phyloP scores from a whole-genome alignment of 73 alveolate species.

The Durusdinium trenchii region DNA sequence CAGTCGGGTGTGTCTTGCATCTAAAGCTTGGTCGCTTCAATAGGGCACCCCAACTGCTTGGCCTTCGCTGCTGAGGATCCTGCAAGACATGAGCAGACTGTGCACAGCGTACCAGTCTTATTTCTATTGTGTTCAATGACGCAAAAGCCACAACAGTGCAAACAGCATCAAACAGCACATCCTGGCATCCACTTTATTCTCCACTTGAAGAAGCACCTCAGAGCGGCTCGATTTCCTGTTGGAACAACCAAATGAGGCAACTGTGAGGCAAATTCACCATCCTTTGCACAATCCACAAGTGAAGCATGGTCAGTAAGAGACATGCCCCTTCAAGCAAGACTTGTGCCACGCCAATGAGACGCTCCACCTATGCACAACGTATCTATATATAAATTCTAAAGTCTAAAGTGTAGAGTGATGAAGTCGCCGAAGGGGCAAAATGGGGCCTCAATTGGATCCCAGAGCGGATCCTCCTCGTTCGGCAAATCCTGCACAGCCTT shows the following conservation, averaged over 20 bases:
- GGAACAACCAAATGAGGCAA: neutral
- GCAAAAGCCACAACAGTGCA: too few species aligned
- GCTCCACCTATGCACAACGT: conserved; percentile 45
- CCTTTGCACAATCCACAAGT: neutral
- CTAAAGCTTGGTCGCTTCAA: neutral
- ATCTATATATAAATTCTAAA: neutral
- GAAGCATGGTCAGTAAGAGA: neutral
- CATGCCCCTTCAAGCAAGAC: conserved; percentile 61
- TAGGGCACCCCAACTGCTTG: too few species aligned
- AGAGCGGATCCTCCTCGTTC: conserved; percentile 92
- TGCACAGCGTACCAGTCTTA: too few species aligned
- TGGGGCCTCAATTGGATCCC: conserved; percentile 93
- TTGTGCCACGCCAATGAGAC: conserved; percentile 89
- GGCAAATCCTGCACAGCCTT: conserved; percentile 85
- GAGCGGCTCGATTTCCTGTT: too few species aligned
- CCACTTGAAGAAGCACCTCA: conserved; percentile 81
- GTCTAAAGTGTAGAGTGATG: neutral
- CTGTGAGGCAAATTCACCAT: neutral
- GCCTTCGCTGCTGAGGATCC: conserved; percentile 93
- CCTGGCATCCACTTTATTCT: conserved; percentile 93
- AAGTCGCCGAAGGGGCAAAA: neutral
- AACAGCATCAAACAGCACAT: too few species aligned
- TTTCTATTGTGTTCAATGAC: too few species aligned
- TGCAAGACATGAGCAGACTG: too few species aligned
- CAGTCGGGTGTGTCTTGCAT: neutral